Evolutionary conservation across 129 eudicot species (phyloP).

Genomic region (Chrysanthemum seticuspe): DNA sequence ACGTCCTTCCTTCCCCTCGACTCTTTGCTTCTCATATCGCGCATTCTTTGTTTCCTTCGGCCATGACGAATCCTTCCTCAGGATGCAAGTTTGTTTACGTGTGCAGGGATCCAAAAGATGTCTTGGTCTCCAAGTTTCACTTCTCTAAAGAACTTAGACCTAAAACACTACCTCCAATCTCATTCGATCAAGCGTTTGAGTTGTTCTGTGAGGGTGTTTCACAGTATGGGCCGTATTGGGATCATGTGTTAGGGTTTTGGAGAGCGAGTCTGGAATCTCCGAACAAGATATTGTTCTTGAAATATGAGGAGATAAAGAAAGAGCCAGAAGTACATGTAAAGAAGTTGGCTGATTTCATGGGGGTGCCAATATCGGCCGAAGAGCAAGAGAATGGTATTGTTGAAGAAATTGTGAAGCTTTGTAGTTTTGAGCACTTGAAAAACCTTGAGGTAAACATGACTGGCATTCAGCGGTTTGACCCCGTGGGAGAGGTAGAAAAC

Average conservation of each 20-base stretch:
- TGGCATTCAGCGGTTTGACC: neutral
- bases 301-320: conserved; percentile 2
- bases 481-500: neutral
- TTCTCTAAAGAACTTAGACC: neutral
- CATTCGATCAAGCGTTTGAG: neutral
- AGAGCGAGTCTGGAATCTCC: too few species aligned
- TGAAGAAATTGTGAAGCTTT: neutral
- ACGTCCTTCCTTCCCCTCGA: neutral
- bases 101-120: neutral
- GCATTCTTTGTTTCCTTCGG: neutral
- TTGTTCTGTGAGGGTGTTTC: neutral
- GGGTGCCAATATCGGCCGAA: neutral
- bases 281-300: neutral
- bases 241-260: neutral
- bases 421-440: neutral
- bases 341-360: conserved; percentile 14
- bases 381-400: neutral
- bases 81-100: neutral
- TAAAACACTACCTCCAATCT: neutral
- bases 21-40: conserved; percentile 3
- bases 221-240: too few species aligned
- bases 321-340: neutral
- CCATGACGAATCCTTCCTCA: neutral
- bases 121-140: neutral
- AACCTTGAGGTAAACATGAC: neutral